Evolutionary conservation across 192 early-diverging fungal genomes (phyloP), one percentile per base, ranked within the genome.

Genomic region (Backusella tuberculispora): DNA sequence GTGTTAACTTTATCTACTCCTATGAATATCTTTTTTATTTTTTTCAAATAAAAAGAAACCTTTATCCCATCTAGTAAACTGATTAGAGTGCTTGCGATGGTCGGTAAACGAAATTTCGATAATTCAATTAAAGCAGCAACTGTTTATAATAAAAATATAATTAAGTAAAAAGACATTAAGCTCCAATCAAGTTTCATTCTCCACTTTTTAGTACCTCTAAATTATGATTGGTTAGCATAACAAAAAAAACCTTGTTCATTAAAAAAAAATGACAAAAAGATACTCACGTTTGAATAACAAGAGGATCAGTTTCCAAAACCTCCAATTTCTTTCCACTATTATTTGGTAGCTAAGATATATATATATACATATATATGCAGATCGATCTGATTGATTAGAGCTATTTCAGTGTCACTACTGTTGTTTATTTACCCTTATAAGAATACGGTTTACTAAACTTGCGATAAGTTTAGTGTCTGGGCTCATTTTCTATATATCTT

Each of bases 121-220:
- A 95, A 84, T 71, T 94, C 90, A 63, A 96, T 83, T 50, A 97
- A 71, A 17, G 93, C 87, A 72, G 84, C 81, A 68, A 96, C 89
- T 79, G 40, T 60, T 40, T 56, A 71, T 38, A 50, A 50, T 37
- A 38, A 53, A n/a, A 50, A 26, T 42, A 60, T n/a, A 38, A 41
- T n/a, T 66, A 24, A 38, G 26, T 42, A 60, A 19, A 69, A 63
- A 42, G n/a, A 40, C 6, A 41, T 56, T 43, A 17, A 56, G 3
- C n/a, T 17, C 44, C 48, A 34, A 26, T 53, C 50, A 72, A 19
- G n/a, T 48, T 48, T 72, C 26, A 38, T 40, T 72, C 24, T 72
- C 38, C 29, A 60, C 26, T 56, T 41, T 34, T 60, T 38, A 38
- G 38, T 73, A 66, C 43, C 44, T 66, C 70, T 67, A 69, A 67